These are phyloP conservation scores for Aspergillus fructus DNA, from an alignment of 2,329 filamentous ascomycete species.

Conservation along the genomic window DNA sequence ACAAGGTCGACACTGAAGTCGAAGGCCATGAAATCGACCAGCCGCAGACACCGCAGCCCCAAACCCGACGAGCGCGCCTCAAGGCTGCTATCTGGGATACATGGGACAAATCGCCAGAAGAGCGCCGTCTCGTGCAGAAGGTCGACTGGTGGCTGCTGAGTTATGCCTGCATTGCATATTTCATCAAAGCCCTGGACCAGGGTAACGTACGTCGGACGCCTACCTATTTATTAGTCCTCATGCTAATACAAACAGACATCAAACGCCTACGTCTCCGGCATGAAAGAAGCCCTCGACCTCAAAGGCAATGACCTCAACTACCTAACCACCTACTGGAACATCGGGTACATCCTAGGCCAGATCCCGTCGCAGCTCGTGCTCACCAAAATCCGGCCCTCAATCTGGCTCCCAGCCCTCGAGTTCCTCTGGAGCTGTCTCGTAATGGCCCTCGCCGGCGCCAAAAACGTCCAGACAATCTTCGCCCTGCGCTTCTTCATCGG, in stretches of 20 bases:
- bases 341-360: neutral
- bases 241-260: neutral
- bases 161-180: no score
- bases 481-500: constrained; percentile 20
- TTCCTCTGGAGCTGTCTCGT: constrained; percentile 42
- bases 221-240: no score
- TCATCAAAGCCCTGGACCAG: no score
- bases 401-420: constrained; percentile 42
- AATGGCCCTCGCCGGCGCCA: constrained; percentile 36
- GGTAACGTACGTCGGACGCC: no score
- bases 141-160: no score
- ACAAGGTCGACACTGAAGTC: no score
- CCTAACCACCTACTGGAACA: neutral
- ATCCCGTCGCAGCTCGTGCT: neutral
- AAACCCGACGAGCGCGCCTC: no score
- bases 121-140: no score
- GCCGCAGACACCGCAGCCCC: no score
- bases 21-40: no score
- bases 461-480: constrained; percentile 14
- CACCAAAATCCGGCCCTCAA: constrained; percentile 10
- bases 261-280: neutral
- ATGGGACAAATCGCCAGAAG: no score
- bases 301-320: neutral
- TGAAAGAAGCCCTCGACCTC: neutral
- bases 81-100: no score